These are phyloP conservation scores for Aspergillus uvarum DNA, from an alignment of 2,329 filamentous ascomycete species.

Conservation along the genomic window DNA sequence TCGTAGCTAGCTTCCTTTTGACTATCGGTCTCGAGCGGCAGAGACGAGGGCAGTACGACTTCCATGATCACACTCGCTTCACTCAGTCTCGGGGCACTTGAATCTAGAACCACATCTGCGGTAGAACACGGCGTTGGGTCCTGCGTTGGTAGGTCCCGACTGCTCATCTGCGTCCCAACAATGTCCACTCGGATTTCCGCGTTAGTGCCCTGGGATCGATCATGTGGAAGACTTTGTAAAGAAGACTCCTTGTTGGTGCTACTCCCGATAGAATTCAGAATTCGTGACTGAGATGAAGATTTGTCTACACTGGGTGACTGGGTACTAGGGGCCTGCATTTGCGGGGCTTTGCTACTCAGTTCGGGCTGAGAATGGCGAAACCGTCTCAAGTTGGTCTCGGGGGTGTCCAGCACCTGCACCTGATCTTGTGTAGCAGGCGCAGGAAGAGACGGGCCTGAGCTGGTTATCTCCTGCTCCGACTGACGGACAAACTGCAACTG, in stretches of 20 bases:
- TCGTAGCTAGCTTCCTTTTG: background rate
- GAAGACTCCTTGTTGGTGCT: conserved; percentile 15
- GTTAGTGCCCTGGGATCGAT: background rate
- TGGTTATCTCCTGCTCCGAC: conserved; percentile 21
- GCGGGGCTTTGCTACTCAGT: background rate
- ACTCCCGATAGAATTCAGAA: conserved; percentile 35
- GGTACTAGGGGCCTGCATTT: background rate
- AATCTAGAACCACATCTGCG: conserved; percentile 24
- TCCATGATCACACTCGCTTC: conserved; percentile 15
- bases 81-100: conserved; percentile 21
- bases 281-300: conserved; percentile 35
- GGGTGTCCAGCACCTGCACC: conserved; percentile 38
- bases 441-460: conserved; percentile 25
- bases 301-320: conserved; percentile 27
- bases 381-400: conserved; percentile 17
- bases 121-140: conserved; percentile 16
- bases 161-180: conserved; percentile 25
- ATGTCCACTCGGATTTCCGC: conserved; percentile 13
- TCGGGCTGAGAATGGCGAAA: conserved; percentile 1
- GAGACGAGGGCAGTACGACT: conserved; percentile 15
- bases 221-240: conserved; percentile 13
- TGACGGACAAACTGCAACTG: conserved; percentile 25
- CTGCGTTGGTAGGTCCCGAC: conserved; percentile 18
- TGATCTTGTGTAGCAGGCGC: conserved; percentile 12
- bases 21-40: conserved; percentile 10